phyloP scores from a whole-genome alignment of 2,329 filamentous ascomycete genomes.

The Colletotrichum cereale region DNA sequence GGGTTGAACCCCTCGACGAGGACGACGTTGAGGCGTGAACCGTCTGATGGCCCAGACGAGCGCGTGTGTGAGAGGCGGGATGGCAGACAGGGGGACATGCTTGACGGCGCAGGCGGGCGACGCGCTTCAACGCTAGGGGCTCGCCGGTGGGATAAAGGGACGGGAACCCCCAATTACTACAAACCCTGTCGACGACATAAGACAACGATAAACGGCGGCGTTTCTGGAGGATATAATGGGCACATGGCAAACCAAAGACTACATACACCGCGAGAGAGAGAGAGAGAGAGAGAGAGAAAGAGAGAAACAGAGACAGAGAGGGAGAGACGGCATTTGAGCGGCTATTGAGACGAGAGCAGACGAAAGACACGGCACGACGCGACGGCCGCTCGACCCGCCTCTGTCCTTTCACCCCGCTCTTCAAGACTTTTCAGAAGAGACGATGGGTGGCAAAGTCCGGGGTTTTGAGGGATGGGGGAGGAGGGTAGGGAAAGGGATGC shows the following conservation, averaged over 20 bases:
- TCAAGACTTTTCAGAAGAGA: constrained; percentile 14
- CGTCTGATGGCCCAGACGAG: constrained; percentile 31
- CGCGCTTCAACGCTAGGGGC: constrained; percentile 4
- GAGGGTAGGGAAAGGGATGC: neutral
- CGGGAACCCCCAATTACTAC: constrained; percentile 15
- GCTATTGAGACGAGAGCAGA: constrained; percentile 3
- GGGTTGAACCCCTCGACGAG: constrained; percentile 89
- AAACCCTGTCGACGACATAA: neutral
- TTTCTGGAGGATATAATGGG: neutral
- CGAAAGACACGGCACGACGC: constrained; percentile 19
- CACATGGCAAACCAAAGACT: constrained; percentile 7
- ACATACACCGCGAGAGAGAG: neutral
- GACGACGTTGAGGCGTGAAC: constrained; percentile 57
- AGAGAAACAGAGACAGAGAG: neutral
- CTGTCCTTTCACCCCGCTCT: neutral
- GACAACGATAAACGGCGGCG: constrained; percentile 4
- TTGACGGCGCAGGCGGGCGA: constrained; percentile 1
- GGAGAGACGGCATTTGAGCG: neutral
- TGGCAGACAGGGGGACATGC: constrained; percentile 9
- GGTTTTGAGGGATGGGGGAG: constrained; percentile 3
- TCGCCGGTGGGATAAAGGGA: constrained; percentile 18
- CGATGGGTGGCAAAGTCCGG: neutral
- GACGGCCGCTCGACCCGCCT: constrained; percentile 2
- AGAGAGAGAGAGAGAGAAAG: neutral
- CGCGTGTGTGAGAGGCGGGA: constrained; percentile 26